Conservation (phyloP, 139 green algal genomes). For the Chlorella sorokiniana region DNA sequence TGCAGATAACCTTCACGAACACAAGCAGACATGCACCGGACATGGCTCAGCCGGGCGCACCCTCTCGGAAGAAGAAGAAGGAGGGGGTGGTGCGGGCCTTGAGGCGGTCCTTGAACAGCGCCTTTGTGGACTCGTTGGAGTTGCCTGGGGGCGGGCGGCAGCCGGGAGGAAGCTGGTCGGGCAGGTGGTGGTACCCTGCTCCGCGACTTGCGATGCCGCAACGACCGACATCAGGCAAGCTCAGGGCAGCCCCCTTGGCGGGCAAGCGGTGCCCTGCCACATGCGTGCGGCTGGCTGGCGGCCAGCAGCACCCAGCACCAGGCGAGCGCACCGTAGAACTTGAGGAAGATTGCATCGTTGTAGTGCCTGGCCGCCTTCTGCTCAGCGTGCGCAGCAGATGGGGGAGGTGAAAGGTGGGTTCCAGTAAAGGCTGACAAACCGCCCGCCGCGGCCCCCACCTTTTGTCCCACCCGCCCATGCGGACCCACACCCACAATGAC, state of each 20-base stretch:
- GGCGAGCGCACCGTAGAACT: constrained; percentile 43
- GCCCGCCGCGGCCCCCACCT: no score
- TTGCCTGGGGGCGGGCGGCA: constrained; percentile 32
- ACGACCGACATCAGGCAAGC: no score
- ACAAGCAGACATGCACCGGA: no score
- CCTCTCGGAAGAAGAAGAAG: constrained; percentile 44
- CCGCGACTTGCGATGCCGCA: background rate
- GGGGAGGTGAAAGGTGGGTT: background rate
- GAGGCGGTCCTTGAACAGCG: constrained; percentile 51
- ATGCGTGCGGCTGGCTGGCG: background rate
- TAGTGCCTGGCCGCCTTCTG: constrained; percentile 58
- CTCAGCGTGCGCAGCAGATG: background rate
- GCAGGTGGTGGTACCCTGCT: no score
- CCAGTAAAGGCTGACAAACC: background rate
- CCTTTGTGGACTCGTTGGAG: constrained; percentile 56
- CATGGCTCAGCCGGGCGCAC: no score
- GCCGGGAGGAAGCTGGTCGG: no score
- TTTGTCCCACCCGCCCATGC: no score
- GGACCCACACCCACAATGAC: no score
- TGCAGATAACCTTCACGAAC: no score
- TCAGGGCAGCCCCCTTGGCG: no score
- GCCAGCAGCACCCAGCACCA: background rate
- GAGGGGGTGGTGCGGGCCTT: constrained; percentile 41
- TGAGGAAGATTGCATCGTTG: constrained; percentile 48
- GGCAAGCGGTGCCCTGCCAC: no score